These are phyloP conservation scores for Parathielavia appendiculata DNA, from an alignment of 495 filamentous ascomycete species.

Conservation along the genomic window DNA sequence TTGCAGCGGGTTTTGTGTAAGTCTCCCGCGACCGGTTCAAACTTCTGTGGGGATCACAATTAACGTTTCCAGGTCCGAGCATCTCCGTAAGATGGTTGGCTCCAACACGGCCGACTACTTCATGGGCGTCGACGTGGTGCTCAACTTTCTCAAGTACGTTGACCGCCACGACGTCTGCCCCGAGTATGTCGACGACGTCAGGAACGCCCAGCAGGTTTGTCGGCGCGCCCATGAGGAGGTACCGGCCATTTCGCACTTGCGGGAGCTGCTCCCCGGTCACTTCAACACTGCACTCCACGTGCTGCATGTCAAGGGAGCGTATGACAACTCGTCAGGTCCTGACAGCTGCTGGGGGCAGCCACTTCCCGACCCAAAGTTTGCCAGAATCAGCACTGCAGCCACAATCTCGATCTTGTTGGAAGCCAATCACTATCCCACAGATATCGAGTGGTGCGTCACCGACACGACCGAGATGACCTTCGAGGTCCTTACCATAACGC, in stretches of 20 bases:
- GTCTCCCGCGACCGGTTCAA: conserved; percentile 13
- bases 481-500: conserved; percentile 30
- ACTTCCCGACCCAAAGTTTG: conserved; percentile 1
- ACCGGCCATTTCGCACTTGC: conserved; percentile 48
- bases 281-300: conserved; percentile 58
- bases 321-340: conserved; percentile 3
- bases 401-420: conserved; percentile 19
- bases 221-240: conserved; percentile 63
- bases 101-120: conserved; percentile 13
- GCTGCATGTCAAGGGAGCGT: conserved; percentile 27
- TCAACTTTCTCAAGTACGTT: conserved; percentile 87
- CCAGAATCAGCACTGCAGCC: conserved; percentile 8
- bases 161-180: conserved; percentile 78
- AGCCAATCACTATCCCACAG: conserved; percentile 8
- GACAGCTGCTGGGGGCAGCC: conserved; percentile 8
- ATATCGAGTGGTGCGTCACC: not conserved
- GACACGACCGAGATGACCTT: conserved; percentile 31
- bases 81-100: conserved; percentile 18
- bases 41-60: not conserved
- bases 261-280: conserved; percentile 55
- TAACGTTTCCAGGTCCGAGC: conserved; percentile 20
- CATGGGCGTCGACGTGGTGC: conserved; percentile 50
- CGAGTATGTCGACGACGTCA: conserved; percentile 64
- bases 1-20: conserved; percentile 75
- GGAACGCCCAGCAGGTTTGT: conserved; percentile 62